Conservation (phyloP, 2,329 filamentous ascomycete species). For the Trichoderma semiorbis region DNA sequence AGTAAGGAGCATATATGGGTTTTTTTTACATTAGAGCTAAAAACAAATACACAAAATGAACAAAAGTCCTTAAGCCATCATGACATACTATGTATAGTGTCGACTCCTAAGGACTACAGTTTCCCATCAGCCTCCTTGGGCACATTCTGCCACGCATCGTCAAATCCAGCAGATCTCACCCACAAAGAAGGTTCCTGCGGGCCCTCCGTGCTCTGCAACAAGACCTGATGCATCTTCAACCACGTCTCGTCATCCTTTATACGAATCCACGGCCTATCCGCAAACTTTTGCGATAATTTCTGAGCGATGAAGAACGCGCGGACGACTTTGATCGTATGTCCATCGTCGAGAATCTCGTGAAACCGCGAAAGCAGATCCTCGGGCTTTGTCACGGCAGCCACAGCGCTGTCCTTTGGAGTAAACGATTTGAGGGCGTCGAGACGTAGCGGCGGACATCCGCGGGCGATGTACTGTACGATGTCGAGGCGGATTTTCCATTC, state of each 20-base stretch:
- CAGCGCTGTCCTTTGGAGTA: slow-evolving; percentile 41
- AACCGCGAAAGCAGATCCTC: slow-evolving; percentile 48
- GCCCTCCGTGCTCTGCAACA: slow-evolving; percentile 58
- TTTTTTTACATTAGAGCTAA: slow-evolving; percentile 3
- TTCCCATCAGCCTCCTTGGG: slow-evolving; percentile 1
- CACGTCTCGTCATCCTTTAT: slow-evolving; percentile 57
- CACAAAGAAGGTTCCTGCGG: slow-evolving; percentile 53
- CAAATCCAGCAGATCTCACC: slow-evolving; percentile 61
- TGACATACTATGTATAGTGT: not conserved
- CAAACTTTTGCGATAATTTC: slow-evolving; percentile 44
- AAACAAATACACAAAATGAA: not conserved
- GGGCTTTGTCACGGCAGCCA: slow-evolving; percentile 41
- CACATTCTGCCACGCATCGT: slow-evolving; percentile 56
- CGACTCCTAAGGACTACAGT: not conserved
- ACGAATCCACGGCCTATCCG: slow-evolving; percentile 45
- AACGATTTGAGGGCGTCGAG: slow-evolving; percentile 60
- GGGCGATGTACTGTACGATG: slow-evolving; percentile 68
- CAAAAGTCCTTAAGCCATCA: not conserved
- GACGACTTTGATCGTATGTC: slow-evolving; percentile 74
- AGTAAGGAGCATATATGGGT: slow-evolving; percentile 10
- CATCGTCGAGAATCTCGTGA: slow-evolving; percentile 63
- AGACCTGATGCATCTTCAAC: slow-evolving; percentile 58
- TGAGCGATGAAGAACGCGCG: slow-evolving; percentile 66
- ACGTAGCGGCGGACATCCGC: slow-evolving; percentile 58
- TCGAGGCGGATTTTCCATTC: slow-evolving; percentile 80